Percentiles rank a stretch among this genome's conserved stretches.
Evolutionary conservation across 1,284 basidiomycete genomes (phyloP).

Genomic region (Wallemia mellicola): DNA sequence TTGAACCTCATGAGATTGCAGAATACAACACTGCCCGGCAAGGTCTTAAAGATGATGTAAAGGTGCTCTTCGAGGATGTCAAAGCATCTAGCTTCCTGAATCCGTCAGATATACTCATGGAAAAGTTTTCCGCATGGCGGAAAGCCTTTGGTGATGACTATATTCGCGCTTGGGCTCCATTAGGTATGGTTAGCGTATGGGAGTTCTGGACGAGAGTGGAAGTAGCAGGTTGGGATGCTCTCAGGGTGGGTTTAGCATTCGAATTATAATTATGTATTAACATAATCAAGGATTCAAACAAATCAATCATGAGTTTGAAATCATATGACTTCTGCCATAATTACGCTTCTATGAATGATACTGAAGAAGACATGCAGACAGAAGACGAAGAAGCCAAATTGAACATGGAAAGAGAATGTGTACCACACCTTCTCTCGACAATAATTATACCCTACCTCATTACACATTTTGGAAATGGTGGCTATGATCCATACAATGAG

Average conservation of each 20-base stretch:
- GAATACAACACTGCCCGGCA: constrained; percentile 38
- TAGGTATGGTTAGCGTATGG: constrained; percentile 71
- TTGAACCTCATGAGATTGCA: constrained; percentile 30
- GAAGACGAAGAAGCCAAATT: constrained; percentile 24
- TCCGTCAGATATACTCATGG: constrained; percentile 36
- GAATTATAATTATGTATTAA: too few species aligned
- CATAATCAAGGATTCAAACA: neutral
- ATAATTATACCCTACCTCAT: constrained; percentile 45
- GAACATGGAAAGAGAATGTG: constrained; percentile 61
- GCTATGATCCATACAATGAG: constrained; percentile 52
- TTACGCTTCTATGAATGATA: constrained; percentile 8
- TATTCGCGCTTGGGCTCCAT: constrained; percentile 56
- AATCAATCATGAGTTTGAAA: neutral
- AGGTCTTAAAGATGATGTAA: constrained; percentile 24
- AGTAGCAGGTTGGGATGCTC: constrained; percentile 56
- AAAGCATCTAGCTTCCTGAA: constrained; percentile 53
- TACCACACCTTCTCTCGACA: constrained; percentile 58
- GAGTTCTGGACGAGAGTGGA: constrained; percentile 82
- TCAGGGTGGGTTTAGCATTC: constrained; percentile 40
- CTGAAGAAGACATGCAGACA: constrained; percentile 17
- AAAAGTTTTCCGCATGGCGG: constrained; percentile 53
- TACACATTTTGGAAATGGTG: constrained; percentile 36
- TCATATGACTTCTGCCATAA: neutral
- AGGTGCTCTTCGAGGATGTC: constrained; percentile 43
- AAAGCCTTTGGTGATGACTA: constrained; percentile 49